Evolutionary conservation across 2,329 filamentous ascomycete species (phyloP).

Genomic region (Hypoxylon sp.): DNA sequence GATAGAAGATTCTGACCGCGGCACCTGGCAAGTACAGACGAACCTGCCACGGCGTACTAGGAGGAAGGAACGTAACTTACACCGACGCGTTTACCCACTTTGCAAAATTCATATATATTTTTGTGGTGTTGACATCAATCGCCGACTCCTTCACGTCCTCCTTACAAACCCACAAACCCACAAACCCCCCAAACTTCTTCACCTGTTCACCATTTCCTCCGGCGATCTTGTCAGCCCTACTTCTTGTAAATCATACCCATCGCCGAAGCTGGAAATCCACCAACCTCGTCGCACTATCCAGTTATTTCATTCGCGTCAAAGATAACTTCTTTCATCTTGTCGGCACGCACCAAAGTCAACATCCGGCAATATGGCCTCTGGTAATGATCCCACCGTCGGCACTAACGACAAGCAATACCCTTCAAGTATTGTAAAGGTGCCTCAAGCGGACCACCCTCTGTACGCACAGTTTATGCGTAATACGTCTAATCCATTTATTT

Average conservation of each 20-base stretch:
- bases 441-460: neutral
- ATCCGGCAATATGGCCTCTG: neutral
- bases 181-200: neutral
- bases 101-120: no score
- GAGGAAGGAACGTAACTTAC: no score
- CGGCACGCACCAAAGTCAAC: neutral
- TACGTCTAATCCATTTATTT: neutral
- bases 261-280: no score
- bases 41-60: no score
- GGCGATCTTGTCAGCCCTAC: neutral
- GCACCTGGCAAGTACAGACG: no score
- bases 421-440: neutral
- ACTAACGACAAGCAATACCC: neutral
- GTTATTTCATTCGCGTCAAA: neutral
- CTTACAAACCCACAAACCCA: no score
- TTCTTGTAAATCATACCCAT: neutral
- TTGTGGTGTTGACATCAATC: neutral
- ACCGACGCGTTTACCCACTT: no score
- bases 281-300: neutral
- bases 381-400: neutral
- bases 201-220: neutral
- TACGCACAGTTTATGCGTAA: neutral
- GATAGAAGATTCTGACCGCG: no score
- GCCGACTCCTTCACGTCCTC: neutral
- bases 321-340: neutral